A percentile compares a stretch with the other conserved stretches of the same genome.
These are phyloP conservation scores for Aphanomyces stellatus DNA, from an alignment of 352 stramenopile species.

Conservation along the genomic window DNA sequence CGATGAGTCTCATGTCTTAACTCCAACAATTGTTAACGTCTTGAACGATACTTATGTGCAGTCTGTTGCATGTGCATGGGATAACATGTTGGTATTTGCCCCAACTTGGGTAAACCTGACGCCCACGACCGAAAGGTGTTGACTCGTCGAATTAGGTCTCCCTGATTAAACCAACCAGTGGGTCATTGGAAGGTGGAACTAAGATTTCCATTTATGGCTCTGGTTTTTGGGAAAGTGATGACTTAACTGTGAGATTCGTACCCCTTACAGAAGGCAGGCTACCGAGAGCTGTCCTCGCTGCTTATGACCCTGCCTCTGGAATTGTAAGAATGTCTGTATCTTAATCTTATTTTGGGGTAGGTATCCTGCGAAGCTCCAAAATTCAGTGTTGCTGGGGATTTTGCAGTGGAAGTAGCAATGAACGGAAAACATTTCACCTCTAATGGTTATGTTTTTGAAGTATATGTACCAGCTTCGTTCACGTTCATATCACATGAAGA, in stretches of 20 bases:
- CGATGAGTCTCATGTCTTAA: neutral
- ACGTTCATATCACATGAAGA: constrained; percentile 37
- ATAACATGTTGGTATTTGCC: constrained; percentile 52
- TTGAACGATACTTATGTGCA: constrained; percentile 32
- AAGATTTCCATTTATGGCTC: constrained; percentile 50
- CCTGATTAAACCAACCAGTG: constrained; percentile 34
- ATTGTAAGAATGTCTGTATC: neutral
- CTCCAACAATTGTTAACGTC: constrained; percentile 24
- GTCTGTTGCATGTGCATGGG: constrained; percentile 38
- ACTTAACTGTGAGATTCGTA: constrained; percentile 70
- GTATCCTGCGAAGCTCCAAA: constrained; percentile 57
- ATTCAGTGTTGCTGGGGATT: constrained; percentile 52
- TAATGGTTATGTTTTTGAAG: constrained; percentile 45
- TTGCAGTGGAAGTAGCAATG: constrained; percentile 64
- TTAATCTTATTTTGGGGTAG: constrained; percentile 19
- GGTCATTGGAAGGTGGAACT: constrained; percentile 46
- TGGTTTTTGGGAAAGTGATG: constrained; percentile 69
- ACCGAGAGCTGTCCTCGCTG: constrained; percentile 36
- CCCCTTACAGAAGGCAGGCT: constrained; percentile 47
- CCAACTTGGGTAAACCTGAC: constrained; percentile 27
- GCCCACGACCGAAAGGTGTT: neutral
- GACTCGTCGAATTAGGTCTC: constrained; percentile 24
- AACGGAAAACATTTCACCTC: constrained; percentile 72
- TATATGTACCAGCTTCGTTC: constrained; percentile 37
- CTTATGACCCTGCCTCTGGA: constrained; percentile 28